Percentiles rank a stretch among this genome's conserved stretches.
These are phyloP conservation scores for Alternaria brassicicola DNA, from an alignment of 2,329 filamentous ascomycete species.

Conservation along the genomic window DNA sequence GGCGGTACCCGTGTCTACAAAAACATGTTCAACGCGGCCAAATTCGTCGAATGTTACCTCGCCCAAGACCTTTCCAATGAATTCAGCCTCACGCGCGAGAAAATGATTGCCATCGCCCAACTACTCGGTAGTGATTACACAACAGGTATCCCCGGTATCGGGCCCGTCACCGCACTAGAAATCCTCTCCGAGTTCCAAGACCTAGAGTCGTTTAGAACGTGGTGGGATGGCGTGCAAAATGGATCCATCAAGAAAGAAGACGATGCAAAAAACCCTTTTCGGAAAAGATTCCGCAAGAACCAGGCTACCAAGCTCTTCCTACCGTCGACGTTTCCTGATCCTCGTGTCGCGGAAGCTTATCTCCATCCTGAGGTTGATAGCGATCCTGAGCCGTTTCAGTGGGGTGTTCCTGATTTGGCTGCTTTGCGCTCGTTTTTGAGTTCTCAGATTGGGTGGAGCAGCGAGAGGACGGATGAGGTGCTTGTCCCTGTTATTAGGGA, in stretches of 20 bases:
- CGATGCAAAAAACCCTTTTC: conserved; percentile 67
- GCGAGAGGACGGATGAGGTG: conserved; percentile 92
- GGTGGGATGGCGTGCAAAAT: conserved; percentile 82
- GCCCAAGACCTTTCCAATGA: conserved; percentile 83
- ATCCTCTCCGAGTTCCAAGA: conserved; percentile 87
- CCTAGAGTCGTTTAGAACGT: conserved; percentile 79
- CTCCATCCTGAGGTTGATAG: conserved; percentile 83
- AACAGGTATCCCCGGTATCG: conserved; percentile 86
- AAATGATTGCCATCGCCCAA: conserved; percentile 88
- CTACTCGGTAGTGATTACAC: conserved; percentile 94
- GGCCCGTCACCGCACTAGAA: conserved; percentile 92
- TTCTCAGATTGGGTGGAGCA: conserved; percentile 89
- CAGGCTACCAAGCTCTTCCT: conserved; percentile 87
- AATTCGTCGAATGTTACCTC: conserved; percentile 96
- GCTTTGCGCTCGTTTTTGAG: conserved; percentile 84
- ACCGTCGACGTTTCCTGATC: conserved; percentile 77
- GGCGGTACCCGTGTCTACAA: conserved; percentile 97
- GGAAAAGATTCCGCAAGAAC: conserved; percentile 81
- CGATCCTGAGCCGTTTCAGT: conserved; percentile 81
- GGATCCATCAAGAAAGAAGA: conserved; percentile 65
- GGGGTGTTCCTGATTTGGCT: conserved; percentile 93
- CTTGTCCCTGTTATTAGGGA: conserved; percentile 93
- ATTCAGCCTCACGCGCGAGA: conserved; percentile 81
- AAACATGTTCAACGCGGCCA: conserved; percentile 99
- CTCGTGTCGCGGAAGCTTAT: conserved; percentile 82